Base-by-base conservation (phyloP, 805 yeast genomes). In the Saccharomycopsis javanensis region DNA sequence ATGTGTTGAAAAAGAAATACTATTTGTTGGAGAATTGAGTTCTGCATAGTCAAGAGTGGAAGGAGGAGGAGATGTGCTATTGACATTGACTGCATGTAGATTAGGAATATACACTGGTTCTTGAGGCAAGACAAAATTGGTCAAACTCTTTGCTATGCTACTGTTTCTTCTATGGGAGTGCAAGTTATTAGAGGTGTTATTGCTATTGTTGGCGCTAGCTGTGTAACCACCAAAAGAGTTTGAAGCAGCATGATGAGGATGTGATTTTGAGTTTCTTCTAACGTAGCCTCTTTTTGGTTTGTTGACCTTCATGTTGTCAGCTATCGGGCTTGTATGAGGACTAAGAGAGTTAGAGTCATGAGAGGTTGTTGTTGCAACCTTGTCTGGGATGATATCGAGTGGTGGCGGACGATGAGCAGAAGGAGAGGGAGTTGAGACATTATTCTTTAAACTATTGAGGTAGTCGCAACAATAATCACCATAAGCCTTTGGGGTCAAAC, bases 401-500 rank as follows among this genome's bases (percentile, higher is more conserved):
- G n/a, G n/a, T n/a, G n/a, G n/a, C n/a, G n/a, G n/a, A n/a, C n/a
- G n/a, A n/a, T n/a, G 20, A 16, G 16, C 11, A 11, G 35, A 48
- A 28, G 51, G 33, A 27, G 35, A n/a, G 28, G 35, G 35, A 4
- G 33, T 27, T 8, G 15, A 15, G 15, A 27, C 30, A 5, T 35
- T 33, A 10, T 35, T 42, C 23, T 35, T 52, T n/a, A 52, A 34
- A 10, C 69, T 68, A 60, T 76, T 77, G 63, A 83, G 73, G 63
- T 69, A 56, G 6, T 28, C 55, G 11, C 56, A 56, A 18, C 58
- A 56, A 27, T 56, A 52, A 66, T 88, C 96, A 54, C 96, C 96
- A 65, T 88, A 88, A 5, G 88, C 85, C 72, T 88, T 87, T 25
- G 96, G 96, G 0, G 96, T 88, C 58, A 88, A 77, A 1, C 95